Evolutionary conservation across 257 asterid species (phyloP).

Genomic region (Osmanthus fragrans): DNA sequence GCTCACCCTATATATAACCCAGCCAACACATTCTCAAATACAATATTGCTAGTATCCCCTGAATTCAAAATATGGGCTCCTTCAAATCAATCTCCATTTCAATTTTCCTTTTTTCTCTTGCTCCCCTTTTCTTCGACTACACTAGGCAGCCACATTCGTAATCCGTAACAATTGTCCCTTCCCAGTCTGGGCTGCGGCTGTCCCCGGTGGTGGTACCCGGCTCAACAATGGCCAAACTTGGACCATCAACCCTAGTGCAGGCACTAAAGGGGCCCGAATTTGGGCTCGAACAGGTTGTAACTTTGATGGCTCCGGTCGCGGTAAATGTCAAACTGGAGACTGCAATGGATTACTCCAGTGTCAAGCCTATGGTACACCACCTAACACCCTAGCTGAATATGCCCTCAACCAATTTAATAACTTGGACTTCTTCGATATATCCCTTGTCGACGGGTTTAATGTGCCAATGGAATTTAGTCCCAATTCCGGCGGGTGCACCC

Average conservation of each 20-base stretch:
- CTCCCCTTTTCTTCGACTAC: conserved; percentile 13
- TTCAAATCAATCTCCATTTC: neutral
- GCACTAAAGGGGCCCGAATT: conserved; percentile 31
- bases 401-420: conserved; percentile 35
- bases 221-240: conserved; percentile 42
- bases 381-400: conserved; percentile 61
- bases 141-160: conserved; percentile 33
- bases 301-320: conserved; percentile 37
- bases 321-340: conserved; percentile 53
- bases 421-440: too few relatives aligned
- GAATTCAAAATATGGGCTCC: conserved; percentile 16
- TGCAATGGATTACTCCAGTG: conserved; percentile 46
- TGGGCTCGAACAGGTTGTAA: conserved; percentile 51
- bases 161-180: conserved; percentile 46
- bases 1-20: too few relatives aligned
- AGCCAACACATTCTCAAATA: too few relatives aligned
- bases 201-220: conserved; percentile 49
- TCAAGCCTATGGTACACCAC: conserved; percentile 48
- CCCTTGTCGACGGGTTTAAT: too few relatives aligned
- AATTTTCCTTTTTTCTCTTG: conserved; percentile 3
- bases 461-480: too few relatives aligned
- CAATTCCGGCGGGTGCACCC: too few relatives aligned
- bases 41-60: neutral
- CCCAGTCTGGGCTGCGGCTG: conserved; percentile 50
- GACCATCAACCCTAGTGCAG: conserved; percentile 35